Percentiles rank a stretch among this genome's conserved stretches.
Conservation (phyloP, 164 flowering plant genomes). For the Taxillus chinensis region DNA sequence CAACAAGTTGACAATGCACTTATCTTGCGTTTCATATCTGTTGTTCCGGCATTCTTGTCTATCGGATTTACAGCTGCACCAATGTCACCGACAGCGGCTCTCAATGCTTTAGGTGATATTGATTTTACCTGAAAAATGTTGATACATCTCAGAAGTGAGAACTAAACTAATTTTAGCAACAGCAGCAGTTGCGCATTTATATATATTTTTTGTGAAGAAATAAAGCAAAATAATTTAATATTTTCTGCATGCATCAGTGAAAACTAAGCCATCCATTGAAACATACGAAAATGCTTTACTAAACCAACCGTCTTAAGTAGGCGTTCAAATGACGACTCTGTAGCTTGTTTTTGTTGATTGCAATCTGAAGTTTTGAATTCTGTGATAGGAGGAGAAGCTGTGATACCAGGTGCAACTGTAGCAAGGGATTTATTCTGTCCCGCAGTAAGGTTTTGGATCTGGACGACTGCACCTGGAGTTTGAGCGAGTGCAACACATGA, state of each 20-base stretch:
- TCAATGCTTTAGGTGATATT: conserved; percentile 1
- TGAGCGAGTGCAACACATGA: not conserved
- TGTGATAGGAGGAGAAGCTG: not conserved
- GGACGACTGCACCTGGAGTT: not conserved
- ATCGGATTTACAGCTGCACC: not conserved
- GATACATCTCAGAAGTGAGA: not conserved
- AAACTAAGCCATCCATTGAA: no score
- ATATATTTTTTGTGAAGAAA: no score
- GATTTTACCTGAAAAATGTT: conserved; percentile 3
- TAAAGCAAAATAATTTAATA: no score
- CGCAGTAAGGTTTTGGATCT: not conserved
- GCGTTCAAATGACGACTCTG: conserved; percentile 1
- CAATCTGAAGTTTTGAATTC: not conserved
- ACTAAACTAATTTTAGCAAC: no score
- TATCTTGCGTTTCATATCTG: not conserved
- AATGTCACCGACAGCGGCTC: not conserved
- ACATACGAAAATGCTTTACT: no score
- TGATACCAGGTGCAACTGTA: not conserved
- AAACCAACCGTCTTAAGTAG: conserved; percentile 1
- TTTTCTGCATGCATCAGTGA: no score
- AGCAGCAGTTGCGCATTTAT: no score
- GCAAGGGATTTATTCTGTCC: not conserved
- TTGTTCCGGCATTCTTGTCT: not conserved
- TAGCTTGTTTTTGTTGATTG: not conserved
- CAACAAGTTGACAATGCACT: not conserved